Evolutionary conservation across 2,329 filamentous ascomycete species (phyloP), one percentile per base, ranked within the genome.

Genomic region (Verticillium longisporum): DNA sequence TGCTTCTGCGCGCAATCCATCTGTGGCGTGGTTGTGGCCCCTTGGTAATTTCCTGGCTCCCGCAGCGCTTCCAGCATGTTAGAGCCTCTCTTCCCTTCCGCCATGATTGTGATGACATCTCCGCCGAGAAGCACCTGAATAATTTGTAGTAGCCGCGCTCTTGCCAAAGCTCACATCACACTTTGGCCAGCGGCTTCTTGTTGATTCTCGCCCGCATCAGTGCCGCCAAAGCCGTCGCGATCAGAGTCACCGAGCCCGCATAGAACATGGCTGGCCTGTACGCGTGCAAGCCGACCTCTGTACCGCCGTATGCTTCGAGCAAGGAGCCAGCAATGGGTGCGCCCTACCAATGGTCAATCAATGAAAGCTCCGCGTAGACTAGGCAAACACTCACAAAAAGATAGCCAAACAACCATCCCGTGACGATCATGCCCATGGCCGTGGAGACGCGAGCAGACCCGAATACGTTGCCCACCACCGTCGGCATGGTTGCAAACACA

Each of bases 401-500:
- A 71, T 88, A 88, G 0, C 86, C 85, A 0, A 79, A 80, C 1
- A 78, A 76, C 85, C 85, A 88, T 1, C 82, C 81, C 0, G 81
- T 86, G 1, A 86, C 78, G 41, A 84, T 78, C 83, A 88, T 87
- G 4, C 83, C 79, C 80, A 88, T 84, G 0, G 82, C 83, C 18
- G 85, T 79, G 3, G 79, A 75, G 37, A 85, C 78, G 4, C 81
- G 74, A 1, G 77, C 78, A 3, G 78, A 82, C 1, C 83, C 85
- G 72, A 86, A 87, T 0, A 85, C 78, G 64, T 80, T 84, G 0
- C 82, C 80, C 0, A 88, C 81, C 2, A 85, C 84, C 0, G 85
- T 87, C 0, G 86, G 86, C 77, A 88, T 86, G 0, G 82, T 82
- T 1, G 82, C 80, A 67, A 88, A 88, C 73, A 88, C 88, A 0